These are phyloP conservation scores for Cyberlindnera samutprakarnensis DNA, from an alignment of 805 yeast species.

Conservation along the genomic window DNA sequence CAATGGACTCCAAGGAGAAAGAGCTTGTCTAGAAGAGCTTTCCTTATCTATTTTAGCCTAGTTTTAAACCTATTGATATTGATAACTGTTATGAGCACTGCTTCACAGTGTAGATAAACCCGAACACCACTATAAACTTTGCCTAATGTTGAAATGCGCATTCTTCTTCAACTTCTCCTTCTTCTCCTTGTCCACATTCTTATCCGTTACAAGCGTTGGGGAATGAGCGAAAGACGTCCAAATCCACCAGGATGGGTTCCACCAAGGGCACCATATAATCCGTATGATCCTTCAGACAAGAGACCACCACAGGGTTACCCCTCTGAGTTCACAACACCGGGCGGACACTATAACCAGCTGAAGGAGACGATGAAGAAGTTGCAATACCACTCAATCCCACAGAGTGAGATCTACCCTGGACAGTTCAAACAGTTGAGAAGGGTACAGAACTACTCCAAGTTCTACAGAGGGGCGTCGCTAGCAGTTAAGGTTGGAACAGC, in stretches of 20 bases:
- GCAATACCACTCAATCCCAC: constrained; percentile 74
- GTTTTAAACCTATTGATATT: too few relatives aligned
- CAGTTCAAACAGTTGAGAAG: constrained; percentile 64
- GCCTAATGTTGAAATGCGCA: too few relatives aligned
- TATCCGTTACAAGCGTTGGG: too few relatives aligned
- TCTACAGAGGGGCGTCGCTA: constrained; percentile 53
- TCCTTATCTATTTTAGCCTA: too few relatives aligned
- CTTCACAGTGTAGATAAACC: too few relatives aligned
- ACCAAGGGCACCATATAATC: constrained; percentile 56
- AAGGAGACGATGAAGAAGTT: constrained; percentile 67
- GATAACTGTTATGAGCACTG: too few relatives aligned
- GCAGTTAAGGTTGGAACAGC: constrained; percentile 45
- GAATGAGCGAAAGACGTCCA: constrained; percentile 48
- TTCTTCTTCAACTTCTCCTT: too few relatives aligned
- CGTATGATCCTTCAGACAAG: constrained; percentile 69
- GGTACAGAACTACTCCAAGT: constrained; percentile 42
- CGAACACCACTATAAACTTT: too few relatives aligned
- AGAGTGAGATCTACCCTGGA: constrained; percentile 68
- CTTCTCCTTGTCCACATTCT: too few relatives aligned
- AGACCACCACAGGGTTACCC: constrained; percentile 86
- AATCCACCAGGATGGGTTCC: constrained; percentile 76
- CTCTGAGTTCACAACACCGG: constrained; percentile 67
- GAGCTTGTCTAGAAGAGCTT: too few relatives aligned
- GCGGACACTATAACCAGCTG: constrained; percentile 57
- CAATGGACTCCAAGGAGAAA: too few relatives aligned